Evolutionary conservation across 805 yeast genomes (phyloP).

Genomic region (Kodamaea jinghongensis): DNA sequence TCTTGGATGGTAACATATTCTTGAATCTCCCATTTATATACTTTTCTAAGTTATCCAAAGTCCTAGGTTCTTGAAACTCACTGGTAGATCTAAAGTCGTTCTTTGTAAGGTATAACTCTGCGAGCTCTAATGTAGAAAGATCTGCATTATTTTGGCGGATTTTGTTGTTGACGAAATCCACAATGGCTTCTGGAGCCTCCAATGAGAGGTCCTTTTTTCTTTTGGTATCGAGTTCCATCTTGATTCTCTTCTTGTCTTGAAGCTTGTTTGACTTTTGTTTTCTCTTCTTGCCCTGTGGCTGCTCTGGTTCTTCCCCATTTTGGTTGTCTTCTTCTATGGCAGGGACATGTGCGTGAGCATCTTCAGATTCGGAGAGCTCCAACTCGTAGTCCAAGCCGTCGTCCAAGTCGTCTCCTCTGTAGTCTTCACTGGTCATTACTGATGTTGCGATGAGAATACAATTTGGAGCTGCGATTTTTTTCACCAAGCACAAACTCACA

Average conservation of each 20-base stretch:
- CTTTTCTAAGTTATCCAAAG: slow-evolving; percentile 50
- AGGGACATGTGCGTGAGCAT: slow-evolving; percentile 19
- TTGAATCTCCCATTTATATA: slow-evolving; percentile 54
- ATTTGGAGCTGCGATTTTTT: background rate
- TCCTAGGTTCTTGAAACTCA: slow-evolving; percentile 52
- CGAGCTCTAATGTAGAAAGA: slow-evolving; percentile 70
- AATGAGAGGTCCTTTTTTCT: slow-evolving; percentile 55
- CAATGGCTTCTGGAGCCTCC: slow-evolving; percentile 53
- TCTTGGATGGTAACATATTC: slow-evolving; percentile 42
- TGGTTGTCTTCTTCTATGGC: slow-evolving; percentile 19
- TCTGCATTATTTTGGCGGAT: slow-evolving; percentile 62
- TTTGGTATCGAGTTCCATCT: slow-evolving; percentile 61
- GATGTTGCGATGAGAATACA: slow-evolving; percentile 10
- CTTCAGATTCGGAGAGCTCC: slow-evolving; percentile 30
- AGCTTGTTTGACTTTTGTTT: slow-evolving; percentile 39
- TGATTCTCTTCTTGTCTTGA: slow-evolving; percentile 62
- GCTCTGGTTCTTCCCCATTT: slow-evolving; percentile 10
- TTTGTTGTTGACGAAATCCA: slow-evolving; percentile 63
- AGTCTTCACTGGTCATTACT: slow-evolving; percentile 4
- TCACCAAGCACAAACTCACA: no score
- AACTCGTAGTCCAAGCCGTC: slow-evolving; percentile 70
- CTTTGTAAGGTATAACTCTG: slow-evolving; percentile 60
- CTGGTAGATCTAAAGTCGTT: slow-evolving; percentile 60
- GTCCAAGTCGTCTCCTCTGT: slow-evolving; percentile 68
- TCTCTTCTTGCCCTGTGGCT: slow-evolving; percentile 19